Evolutionary conservation across 768 basidiomycete genomes (phyloP), one percentile per base, ranked within the genome.

Genomic region (Lactarius pseudohatsudake): DNA sequence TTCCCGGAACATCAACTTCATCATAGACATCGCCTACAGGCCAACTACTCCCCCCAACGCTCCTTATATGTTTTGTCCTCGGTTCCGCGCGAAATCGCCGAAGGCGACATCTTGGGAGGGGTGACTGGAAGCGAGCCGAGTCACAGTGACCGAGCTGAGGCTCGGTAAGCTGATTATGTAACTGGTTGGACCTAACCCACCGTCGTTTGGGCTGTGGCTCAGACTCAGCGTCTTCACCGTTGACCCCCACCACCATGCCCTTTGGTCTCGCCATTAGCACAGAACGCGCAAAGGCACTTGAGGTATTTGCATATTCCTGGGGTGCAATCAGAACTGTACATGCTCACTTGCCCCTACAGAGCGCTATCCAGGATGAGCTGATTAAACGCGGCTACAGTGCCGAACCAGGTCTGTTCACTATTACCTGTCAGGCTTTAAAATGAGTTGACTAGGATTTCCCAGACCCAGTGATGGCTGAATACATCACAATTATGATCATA

Each of bases 401-500:
- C 26, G 91, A 92, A 69, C 84, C 88, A 78, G 91, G 91, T 91
- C 69, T 69, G 83, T 80, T 73, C 74, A 65, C 65, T 69, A 60
- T 61, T 59, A 50, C 61, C 22, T 55, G 55, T 47, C 41, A 50
- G 26, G 34, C 11, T 26, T 30, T 13, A 59, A 53, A 38, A 62
- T 20, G 47, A 36, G 28, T 56, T 69, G 22, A 63, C 32, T 6
- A 40, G 2, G 61, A 4, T 13, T 61, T 57, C 64, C 5, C 71
- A 92, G 92, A 95, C 77, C 86, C 87, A 16, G 91, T 94, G 71
- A 94, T 95, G 92, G 92, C 93, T 3, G 94, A 96, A 76, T 96
- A 94, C 73, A 93, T 95, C 64, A 93, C 91, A 22, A 96, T 96
- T 66, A 94, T 96, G 94, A 85, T 96, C 57, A 94, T 94, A 70